Evolutionary conservation across 768 basidiomycete genomes (phyloP).

Genomic region (Boletales sp.): DNA sequence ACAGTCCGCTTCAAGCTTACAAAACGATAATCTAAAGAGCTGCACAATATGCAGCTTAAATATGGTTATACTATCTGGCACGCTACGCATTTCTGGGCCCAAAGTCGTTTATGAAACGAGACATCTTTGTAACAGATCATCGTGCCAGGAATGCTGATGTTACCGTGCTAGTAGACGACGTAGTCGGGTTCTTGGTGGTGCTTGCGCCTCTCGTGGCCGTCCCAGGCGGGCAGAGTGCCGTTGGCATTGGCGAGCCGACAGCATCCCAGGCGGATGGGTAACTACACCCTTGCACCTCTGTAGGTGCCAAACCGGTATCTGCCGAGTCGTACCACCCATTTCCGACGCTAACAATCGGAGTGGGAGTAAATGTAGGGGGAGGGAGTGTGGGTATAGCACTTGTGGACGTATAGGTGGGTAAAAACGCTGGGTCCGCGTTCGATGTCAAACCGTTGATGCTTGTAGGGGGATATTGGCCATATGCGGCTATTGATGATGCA

Average conservation of each 20-base stretch:
- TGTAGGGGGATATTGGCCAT: constrained; percentile 52
- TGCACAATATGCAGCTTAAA: neutral
- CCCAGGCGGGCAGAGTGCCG: constrained; percentile 37
- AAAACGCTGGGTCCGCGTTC: constrained; percentile 30
- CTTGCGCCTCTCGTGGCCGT: neutral
- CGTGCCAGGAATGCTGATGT: constrained; percentile 5
- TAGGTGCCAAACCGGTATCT: constrained; percentile 53
- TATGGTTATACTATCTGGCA: neutral
- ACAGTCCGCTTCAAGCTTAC: constrained; percentile 6
- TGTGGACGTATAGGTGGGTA: constrained; percentile 68
- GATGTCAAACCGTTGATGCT: constrained; percentile 44
- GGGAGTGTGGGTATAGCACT: constrained; percentile 55
- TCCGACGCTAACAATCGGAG: constrained; percentile 39
- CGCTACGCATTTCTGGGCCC: neutral
- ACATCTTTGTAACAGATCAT: neutral
- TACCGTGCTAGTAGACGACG: neutral
- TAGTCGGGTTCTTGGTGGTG: neutral
- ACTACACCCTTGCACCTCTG: constrained; percentile 57
- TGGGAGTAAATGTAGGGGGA: constrained; percentile 48
- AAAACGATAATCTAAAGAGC: neutral
- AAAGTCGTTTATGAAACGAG: too few species aligned
- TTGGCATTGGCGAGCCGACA: constrained; percentile 44
- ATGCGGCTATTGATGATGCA: constrained; percentile 37
- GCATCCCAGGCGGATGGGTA: constrained; percentile 68
- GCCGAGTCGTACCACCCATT: constrained; percentile 56